These are phyloP conservation scores for Fonsecaea pedrosoi DNA, from an alignment of 2,329 filamentous ascomycete genomes.

Conservation along the genomic window DNA sequence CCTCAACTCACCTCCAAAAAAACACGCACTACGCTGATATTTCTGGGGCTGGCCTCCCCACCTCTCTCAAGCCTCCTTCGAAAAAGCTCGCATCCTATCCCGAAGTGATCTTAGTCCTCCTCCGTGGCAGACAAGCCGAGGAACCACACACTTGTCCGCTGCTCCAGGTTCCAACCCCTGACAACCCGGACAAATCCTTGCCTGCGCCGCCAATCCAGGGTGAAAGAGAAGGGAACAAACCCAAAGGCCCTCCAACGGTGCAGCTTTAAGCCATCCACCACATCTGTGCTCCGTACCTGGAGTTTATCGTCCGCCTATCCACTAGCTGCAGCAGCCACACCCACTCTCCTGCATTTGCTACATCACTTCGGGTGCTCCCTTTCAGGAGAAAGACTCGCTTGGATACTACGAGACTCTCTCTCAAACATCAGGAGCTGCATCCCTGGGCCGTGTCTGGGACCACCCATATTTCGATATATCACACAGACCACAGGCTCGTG, in stretches of 20 bases:
- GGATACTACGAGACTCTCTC: slow-evolving; percentile 32
- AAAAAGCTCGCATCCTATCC: slow-evolving; percentile 7
- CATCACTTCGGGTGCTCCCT: slow-evolving; percentile 34
- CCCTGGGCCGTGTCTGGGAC: slow-evolving; percentile 33
- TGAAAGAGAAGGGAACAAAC: slow-evolving; percentile 17
- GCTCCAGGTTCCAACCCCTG: slow-evolving; percentile 31
- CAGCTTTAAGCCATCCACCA: slow-evolving; percentile 29
- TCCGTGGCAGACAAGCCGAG: slow-evolving; percentile 14
- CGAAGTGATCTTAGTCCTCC: slow-evolving; percentile 7
- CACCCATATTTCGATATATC: slow-evolving; percentile 26
- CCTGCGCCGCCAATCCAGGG: slow-evolving; percentile 13
- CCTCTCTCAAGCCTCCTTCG: slow-evolving; percentile 28
- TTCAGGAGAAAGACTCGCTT: slow-evolving; percentile 32
- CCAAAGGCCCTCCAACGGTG: slow-evolving; percentile 27
- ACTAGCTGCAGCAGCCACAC: slow-evolving; percentile 30
- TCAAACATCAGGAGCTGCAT: slow-evolving; percentile 38
- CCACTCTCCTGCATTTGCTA: slow-evolving; percentile 33
- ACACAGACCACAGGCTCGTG: slow-evolving; percentile 28
- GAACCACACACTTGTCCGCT: slow-evolving; percentile 11
- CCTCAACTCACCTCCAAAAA: slow-evolving; percentile 13
- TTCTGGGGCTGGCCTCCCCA: slow-evolving; percentile 36
- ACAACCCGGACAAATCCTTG: slow-evolving; percentile 22
- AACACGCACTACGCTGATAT: slow-evolving; percentile 19
- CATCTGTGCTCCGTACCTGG: slow-evolving; percentile 23
- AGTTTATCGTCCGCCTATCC: slow-evolving; percentile 38